Evolutionary conservation across 345 rosid genomes (phyloP).

Genomic region (Cochlearia excelsa): DNA sequence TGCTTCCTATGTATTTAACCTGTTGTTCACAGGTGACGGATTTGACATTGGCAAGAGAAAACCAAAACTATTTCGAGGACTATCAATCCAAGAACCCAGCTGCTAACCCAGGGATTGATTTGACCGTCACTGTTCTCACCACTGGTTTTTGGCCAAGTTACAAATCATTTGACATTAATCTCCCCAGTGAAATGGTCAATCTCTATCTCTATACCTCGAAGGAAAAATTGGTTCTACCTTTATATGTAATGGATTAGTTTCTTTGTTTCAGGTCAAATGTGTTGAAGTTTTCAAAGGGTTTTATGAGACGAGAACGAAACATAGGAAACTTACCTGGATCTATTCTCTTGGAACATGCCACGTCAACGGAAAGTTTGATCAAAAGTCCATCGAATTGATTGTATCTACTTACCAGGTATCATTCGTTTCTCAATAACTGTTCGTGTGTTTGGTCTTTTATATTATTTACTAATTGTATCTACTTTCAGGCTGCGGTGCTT

Average conservation of each 20-base stretch:
- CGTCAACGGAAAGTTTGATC: slow-evolving; percentile 53
- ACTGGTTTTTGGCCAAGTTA: slow-evolving; percentile 85
- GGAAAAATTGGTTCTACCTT: background rate
- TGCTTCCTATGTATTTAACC: background rate
- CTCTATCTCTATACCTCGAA: background rate
- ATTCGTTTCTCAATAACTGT: background rate
- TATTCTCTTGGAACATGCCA: slow-evolving; percentile 61
- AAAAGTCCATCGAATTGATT: slow-evolving; percentile 50
- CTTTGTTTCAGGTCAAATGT: slow-evolving; percentile 48
- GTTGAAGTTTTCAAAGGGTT: slow-evolving; percentile 55
- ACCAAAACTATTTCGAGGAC: slow-evolving; percentile 48
- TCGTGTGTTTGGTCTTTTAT: background rate
- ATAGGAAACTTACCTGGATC: slow-evolving; percentile 62
- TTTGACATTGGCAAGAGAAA: slow-evolving; percentile 65
- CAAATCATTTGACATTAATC: slow-evolving; percentile 63
- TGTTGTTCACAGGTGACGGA: slow-evolving; percentile 48
- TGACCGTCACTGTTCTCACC: slow-evolving; percentile 72
- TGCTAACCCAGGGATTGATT: slow-evolving; percentile 54
- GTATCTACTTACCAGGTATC: slow-evolving; percentile 71
- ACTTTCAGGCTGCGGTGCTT: slow-evolving; percentile 68
- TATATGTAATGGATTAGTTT: no score
- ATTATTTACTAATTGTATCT: background rate
- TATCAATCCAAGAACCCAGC: slow-evolving; percentile 37
- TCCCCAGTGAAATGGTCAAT: slow-evolving; percentile 67
- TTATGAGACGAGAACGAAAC: slow-evolving; percentile 47